Evolutionary conservation across 2,329 filamentous ascomycete genomes (phyloP).

Genomic region (Alternaria gansuensis): DNA sequence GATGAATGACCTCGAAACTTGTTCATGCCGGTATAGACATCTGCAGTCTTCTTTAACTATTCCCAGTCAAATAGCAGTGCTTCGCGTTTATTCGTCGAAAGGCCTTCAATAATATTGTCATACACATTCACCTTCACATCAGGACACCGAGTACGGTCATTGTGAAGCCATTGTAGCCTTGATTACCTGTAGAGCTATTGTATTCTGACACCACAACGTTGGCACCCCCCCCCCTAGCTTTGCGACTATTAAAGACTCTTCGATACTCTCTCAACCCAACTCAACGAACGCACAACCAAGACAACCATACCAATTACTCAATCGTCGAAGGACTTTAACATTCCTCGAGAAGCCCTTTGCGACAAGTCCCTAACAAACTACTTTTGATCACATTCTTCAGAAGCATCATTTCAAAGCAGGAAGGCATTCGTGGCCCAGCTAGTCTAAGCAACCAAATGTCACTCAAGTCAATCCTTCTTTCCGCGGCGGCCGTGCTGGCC

Average conservation of each 20-base stretch:
- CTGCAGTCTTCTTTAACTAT: background rate
- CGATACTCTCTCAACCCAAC: conserved; percentile 21
- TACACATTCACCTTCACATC: conserved; percentile 33
- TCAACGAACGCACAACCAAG: conserved; percentile 24
- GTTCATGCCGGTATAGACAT: background rate
- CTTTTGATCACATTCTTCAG: conserved; percentile 9
- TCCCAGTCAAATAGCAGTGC: background rate
- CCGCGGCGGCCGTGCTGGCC: conserved; percentile 39
- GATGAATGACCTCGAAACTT: background rate
- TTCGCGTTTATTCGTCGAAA: background rate
- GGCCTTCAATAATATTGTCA: conserved; percentile 6
- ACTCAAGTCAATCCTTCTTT: conserved; percentile 19
- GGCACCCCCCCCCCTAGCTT: background rate
- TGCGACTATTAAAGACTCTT: conserved; percentile 21
- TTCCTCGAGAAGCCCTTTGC: background rate
- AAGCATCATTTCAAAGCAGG: conserved; percentile 15
- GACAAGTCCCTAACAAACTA: conserved; percentile 16
- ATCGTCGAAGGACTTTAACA: background rate
- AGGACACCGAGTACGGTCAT: conserved; percentile 15
- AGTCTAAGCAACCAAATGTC: conserved; percentile 23
- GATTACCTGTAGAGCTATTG: conserved; percentile 24
- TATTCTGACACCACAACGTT: conserved; percentile 20
- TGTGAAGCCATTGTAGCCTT: conserved; percentile 29
- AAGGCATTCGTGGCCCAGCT: conserved; percentile 7
- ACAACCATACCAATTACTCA: conserved; percentile 16